A percentile compares a stretch with the other conserved stretches of the same genome.
Conservation (phyloP, 495 filamentous ascomycete genomes). For the Aeminium ludgeri region DNA sequence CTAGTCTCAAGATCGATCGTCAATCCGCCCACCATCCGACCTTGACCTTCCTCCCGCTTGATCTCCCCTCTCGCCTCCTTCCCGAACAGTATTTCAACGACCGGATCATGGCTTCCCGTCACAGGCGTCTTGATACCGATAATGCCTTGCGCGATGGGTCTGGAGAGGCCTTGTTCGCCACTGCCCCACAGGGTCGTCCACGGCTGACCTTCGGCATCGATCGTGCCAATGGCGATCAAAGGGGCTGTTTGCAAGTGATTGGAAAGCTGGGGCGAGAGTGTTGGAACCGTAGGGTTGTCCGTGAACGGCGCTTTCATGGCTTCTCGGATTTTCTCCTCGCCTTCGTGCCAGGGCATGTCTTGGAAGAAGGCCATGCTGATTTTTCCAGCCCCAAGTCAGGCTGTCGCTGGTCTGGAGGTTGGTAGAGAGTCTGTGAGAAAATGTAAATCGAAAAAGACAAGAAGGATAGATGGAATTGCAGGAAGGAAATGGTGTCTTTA, state of each 20-base stretch:
- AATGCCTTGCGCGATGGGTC: conserved; percentile 37
- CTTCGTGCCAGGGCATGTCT: conserved; percentile 33
- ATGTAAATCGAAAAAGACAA: no score
- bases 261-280: conserved; percentile 36
- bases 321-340: conserved; percentile 34
- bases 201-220: conserved; percentile 45
- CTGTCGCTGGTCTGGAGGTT: no score
- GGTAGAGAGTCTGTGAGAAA: no score
- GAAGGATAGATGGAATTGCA: no score
- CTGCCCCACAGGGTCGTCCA: conserved; percentile 58
- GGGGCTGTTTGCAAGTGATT: conserved; percentile 40
- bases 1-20: conserved; percentile 50
- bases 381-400: no score
- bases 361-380: conserved; percentile 30
- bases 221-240: conserved; percentile 50
- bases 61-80: conserved; percentile 28
- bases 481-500: no score
- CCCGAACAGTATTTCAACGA: conserved; percentile 37
- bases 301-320: conserved; percentile 30
- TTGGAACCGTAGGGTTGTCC: conserved; percentile 45
- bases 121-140: conserved; percentile 44
- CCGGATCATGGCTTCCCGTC: conserved; percentile 45
- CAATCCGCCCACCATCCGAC: conserved; percentile 40
- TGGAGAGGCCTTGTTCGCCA: conserved; percentile 48
- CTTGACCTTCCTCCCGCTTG: conserved; percentile 19